A percentile compares a stretch with the other conserved stretches of the same genome.
Conservation (phyloP, 371 early-diverging fungal genomes). For the Circinella minor region DNA sequence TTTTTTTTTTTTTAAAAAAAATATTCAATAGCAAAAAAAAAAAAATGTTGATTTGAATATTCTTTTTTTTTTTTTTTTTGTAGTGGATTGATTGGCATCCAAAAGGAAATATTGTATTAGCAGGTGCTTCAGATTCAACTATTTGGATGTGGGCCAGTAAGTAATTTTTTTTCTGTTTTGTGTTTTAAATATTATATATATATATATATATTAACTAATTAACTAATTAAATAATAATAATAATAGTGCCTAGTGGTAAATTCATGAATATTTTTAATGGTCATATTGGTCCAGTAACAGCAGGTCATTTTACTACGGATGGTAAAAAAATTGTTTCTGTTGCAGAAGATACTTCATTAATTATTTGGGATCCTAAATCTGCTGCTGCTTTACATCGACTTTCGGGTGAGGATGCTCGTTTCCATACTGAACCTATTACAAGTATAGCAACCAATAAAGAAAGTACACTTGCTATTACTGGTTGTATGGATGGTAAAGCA, state of each 20-base stretch:
- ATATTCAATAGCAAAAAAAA: no score
- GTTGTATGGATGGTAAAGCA: constrained; percentile 80
- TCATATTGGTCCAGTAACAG: constrained; percentile 83
- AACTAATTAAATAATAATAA: not conserved
- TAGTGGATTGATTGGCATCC: constrained; percentile 97
- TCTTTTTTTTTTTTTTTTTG: not conserved
- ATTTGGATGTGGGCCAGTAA: constrained; percentile 94
- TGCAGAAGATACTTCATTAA: constrained; percentile 83
- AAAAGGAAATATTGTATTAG: constrained; percentile 87
- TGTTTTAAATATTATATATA: not conserved
- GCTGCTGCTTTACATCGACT: constrained; percentile 69
- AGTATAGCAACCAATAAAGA: constrained; percentile 78
- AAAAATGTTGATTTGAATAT: no score
- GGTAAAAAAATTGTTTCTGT: constrained; percentile 90
- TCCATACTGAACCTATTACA: constrained; percentile 86
- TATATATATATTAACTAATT: not conserved
- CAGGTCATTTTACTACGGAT: constrained; percentile 89
- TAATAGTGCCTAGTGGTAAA: constrained; percentile 75
- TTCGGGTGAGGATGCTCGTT: constrained; percentile 81
- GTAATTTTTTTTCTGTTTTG: not conserved
- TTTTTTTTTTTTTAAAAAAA: no score
- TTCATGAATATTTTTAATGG: constrained; percentile 95
- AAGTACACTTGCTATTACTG: constrained; percentile 79
- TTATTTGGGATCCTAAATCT: constrained; percentile 94
- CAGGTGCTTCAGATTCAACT: constrained; percentile 86